Evolutionary conservation across 2,329 filamentous ascomycete genomes (phyloP).

Genomic region (Pyrenophora teres): DNA sequence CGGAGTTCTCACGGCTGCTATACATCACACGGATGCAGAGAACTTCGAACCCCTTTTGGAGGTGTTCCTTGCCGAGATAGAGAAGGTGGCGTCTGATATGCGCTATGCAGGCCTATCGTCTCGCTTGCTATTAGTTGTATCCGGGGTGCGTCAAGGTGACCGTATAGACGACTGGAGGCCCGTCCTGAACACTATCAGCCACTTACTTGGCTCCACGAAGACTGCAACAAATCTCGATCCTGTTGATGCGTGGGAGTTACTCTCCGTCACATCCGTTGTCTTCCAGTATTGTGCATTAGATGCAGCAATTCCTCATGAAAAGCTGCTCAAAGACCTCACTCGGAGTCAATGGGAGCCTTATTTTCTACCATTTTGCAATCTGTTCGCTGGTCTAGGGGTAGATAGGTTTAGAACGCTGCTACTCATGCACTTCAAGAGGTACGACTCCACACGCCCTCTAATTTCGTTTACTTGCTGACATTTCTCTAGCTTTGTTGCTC

Average conservation of each 20-base stretch:
- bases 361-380: slow-evolving; percentile 85
- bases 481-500: slow-evolving; percentile 67
- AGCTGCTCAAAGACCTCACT: slow-evolving; percentile 67
- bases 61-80: slow-evolving; percentile 54
- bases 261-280: slow-evolving; percentile 63
- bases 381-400: slow-evolving; percentile 73
- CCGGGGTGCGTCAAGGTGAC: slow-evolving; percentile 80
- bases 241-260: slow-evolving; percentile 40
- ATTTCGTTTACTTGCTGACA: slow-evolving; percentile 20
- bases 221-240: slow-evolving; percentile 40
- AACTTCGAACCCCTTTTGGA: slow-evolving; percentile 73
- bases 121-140: slow-evolving; percentile 67
- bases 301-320: slow-evolving; percentile 71
- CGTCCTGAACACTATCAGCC: slow-evolving; percentile 57
- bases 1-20: slow-evolving; percentile 77
- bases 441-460: not conserved
- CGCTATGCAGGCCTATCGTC: slow-evolving; percentile 32
- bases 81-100: slow-evolving; percentile 52
- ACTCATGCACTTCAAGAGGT: slow-evolving; percentile 80
- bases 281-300: slow-evolving; percentile 81
- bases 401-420: slow-evolving; percentile 80
- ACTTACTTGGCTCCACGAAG: slow-evolving; percentile 42
- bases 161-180: slow-evolving; percentile 74
- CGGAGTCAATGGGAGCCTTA: slow-evolving; percentile 68
- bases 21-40: slow-evolving; percentile 78